These are phyloP conservation scores for Aspergillus sp. DNA, from an alignment of 2,329 filamentous ascomycete genomes.

Conservation along the genomic window DNA sequence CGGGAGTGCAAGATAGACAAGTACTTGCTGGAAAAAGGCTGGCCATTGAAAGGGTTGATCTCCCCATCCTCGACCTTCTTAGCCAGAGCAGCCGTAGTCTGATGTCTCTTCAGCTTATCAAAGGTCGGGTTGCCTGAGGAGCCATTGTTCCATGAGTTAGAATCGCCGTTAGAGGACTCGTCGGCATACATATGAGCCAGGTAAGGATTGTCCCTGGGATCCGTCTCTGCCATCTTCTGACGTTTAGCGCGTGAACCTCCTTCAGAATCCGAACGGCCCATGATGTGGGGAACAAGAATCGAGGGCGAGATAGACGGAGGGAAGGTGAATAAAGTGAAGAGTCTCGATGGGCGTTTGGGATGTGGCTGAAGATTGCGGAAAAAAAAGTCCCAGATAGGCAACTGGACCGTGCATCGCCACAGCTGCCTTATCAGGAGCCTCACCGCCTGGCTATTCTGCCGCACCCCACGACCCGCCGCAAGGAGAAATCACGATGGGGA, in stretches of 20 bases:
- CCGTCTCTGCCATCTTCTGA: conserved; percentile 48
- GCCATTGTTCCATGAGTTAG: conserved; percentile 14
- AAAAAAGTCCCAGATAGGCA: conserved; percentile 27
- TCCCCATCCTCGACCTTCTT: conserved; percentile 72
- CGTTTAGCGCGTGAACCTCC: conserved; percentile 50
- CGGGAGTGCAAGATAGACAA: conserved; percentile 82
- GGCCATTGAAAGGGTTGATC: conserved; percentile 78
- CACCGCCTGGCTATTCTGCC: conserved; percentile 6
- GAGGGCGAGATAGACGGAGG: conserved; percentile 6
- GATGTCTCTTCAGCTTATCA: conserved; percentile 66
- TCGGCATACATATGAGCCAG: conserved; percentile 80
- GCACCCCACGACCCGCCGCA: conserved; percentile 24
- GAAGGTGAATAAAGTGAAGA: conserved; percentile 3
- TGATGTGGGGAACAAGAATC: conserved; percentile 24
- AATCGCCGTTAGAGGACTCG: conserved; percentile 32
- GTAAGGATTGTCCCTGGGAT: conserved; percentile 72
- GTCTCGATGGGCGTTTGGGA: neutral
- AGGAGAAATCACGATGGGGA: conserved; percentile 7
- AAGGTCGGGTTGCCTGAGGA: conserved; percentile 46
- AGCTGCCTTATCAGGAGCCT: conserved; percentile 12
- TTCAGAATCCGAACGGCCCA: conserved; percentile 53
- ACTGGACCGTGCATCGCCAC: conserved; percentile 23
- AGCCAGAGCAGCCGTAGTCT: conserved; percentile 74
- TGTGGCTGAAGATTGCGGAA: conserved; percentile 4
- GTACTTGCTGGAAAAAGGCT: conserved; percentile 74